A percentile compares a stretch with the other conserved stretches of the same genome.
These are phyloP conservation scores for Punica granatum DNA, from an alignment of 345 rosid genomes.

Conservation along the genomic window DNA sequence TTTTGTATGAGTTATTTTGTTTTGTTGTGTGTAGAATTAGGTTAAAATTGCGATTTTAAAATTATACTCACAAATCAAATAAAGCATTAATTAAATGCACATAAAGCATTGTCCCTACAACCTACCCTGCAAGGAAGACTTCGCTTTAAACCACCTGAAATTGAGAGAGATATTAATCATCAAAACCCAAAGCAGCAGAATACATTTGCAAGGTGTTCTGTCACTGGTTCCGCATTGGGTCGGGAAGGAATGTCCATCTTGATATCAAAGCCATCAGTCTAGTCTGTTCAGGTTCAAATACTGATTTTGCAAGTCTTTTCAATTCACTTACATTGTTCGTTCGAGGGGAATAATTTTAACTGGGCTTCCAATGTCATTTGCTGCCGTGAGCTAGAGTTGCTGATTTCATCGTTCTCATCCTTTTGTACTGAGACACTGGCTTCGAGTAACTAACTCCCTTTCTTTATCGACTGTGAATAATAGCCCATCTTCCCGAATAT, in stretches of 20 bases:
- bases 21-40: no score
- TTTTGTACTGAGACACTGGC: constrained; percentile 13
- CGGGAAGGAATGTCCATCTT: not conserved
- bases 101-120: not conserved
- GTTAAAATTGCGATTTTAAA: no score
- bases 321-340: constrained; percentile 1
- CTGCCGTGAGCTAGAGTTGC: constrained; percentile 9
- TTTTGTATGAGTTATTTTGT: no score
- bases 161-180: constrained; percentile 4
- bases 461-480: constrained; percentile 23
- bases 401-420: constrained; percentile 13
- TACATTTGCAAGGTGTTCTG: not conserved
- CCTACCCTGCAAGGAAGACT: constrained; percentile 30
- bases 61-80: no score
- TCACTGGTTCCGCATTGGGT: not conserved
- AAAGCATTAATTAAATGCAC: not conserved
- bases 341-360: not conserved
- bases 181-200: not conserved
- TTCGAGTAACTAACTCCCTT: constrained; percentile 20
- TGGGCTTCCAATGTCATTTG: constrained; percentile 9
- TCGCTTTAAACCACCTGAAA: constrained; percentile 21
- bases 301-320: constrained; percentile 30
- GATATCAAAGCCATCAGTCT: constrained; percentile 3
- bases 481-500: constrained; percentile 31
- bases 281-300: constrained; percentile 20